A percentile compares a stretch with the other conserved stretches of the same genome.
phyloP scores from a whole-genome alignment of 148 eudicot genomes.

The Camellia lanceoleosa region DNA sequence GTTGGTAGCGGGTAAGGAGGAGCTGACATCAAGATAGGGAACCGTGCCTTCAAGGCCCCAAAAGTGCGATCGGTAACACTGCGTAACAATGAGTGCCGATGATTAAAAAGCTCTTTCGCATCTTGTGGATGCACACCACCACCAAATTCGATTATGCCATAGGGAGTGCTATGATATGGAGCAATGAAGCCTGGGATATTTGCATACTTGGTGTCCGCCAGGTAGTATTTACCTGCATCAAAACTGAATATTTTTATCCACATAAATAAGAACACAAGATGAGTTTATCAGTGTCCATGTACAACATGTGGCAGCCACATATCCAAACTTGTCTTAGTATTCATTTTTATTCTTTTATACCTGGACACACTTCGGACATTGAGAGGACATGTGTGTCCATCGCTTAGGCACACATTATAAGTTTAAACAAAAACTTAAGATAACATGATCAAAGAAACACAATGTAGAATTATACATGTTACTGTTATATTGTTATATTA shows the following conservation, averaged over 20 bases:
- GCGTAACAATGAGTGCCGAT: constrained; percentile 30
- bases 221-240: constrained; percentile 40
- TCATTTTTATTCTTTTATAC: too few relatives aligned
- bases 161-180: constrained; percentile 31
- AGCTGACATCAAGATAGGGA: constrained; percentile 34
- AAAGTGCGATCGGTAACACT: constrained; percentile 26
- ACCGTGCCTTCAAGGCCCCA: constrained; percentile 36
- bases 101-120: constrained; percentile 35
- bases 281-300: too few relatives aligned
- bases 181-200: constrained; percentile 46
- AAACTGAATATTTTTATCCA: not conserved
- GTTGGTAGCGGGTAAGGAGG: constrained; percentile 39
- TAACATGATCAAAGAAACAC: too few relatives aligned
- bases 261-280: not conserved
- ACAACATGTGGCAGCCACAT: too few relatives aligned
- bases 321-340: too few relatives aligned
- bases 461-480: too few relatives aligned
- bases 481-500: too few relatives aligned
- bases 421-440: too few relatives aligned
- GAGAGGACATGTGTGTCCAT: too few relatives aligned
- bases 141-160: constrained; percentile 16
- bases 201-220: constrained; percentile 37
- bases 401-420: too few relatives aligned
- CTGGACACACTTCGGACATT: too few relatives aligned
- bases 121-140: constrained; percentile 24